phyloP scores from a whole-genome alignment of 345 rosid species.

The Eucalyptus microcorys region DNA sequence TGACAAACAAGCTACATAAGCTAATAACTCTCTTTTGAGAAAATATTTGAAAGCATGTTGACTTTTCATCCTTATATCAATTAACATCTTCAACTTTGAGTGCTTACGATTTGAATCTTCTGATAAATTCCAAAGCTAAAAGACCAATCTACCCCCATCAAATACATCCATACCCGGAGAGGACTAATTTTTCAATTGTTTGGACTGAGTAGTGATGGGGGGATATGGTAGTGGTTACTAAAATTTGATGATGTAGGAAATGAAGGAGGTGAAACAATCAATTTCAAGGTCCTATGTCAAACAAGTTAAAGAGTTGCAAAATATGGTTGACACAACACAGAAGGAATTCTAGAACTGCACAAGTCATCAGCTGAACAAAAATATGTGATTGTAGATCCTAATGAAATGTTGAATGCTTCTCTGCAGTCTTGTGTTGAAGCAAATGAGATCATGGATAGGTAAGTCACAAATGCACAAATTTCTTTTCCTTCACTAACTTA shows the following conservation, averaged over 20 bases:
- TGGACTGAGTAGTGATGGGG: no score
- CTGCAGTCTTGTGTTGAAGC: slow-evolving; percentile 78
- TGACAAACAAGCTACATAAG: no score
- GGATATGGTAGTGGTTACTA: neutral
- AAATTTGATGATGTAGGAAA: slow-evolving; percentile 32
- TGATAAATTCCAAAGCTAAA: no score
- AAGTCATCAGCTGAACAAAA: slow-evolving; percentile 65
- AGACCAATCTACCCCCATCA: no score
- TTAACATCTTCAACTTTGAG: no score
- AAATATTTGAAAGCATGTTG: no score
- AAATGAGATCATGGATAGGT: slow-evolving; percentile 78
- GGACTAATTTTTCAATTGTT: no score
- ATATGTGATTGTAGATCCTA: slow-evolving; percentile 63
- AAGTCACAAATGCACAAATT: neutral
- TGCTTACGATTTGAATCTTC: neutral
- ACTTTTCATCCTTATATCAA: neutral
- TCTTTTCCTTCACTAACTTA: neutral
- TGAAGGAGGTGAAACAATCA: slow-evolving; percentile 50
- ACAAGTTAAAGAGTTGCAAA: slow-evolving; percentile 42
- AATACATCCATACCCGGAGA: no score
- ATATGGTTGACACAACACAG: slow-evolving; percentile 32
- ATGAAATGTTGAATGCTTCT: slow-evolving; percentile 63
- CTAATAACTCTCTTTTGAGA: no score
- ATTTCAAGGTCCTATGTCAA: slow-evolving; percentile 30
- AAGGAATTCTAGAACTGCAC: slow-evolving; percentile 44